These are phyloP conservation scores for Picea mariana DNA, from an alignment of 83 land plant species.

Conservation along the genomic window DNA sequence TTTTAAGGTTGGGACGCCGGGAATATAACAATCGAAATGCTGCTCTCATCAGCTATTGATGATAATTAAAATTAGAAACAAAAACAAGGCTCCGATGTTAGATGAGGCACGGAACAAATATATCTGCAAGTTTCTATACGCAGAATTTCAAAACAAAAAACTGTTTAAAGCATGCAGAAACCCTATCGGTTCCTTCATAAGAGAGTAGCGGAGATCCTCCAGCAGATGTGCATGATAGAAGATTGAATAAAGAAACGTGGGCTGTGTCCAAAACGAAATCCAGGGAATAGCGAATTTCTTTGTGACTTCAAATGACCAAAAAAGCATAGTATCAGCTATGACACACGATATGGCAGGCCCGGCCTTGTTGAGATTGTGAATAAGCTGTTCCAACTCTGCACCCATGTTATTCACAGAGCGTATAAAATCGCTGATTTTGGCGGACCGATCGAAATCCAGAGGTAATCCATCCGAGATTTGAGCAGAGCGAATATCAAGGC, in stretches of 20 bases:
- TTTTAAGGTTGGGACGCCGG: constrained; percentile 36
- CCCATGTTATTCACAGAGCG: constrained; percentile 22
- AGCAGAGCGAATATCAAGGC: constrained; percentile 39
- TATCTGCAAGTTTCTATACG: background rate
- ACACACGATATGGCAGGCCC: constrained; percentile 20
- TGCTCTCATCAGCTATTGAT: too few species aligned
- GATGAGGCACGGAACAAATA: background rate
- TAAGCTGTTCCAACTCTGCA: constrained; percentile 29
- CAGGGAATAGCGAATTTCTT: constrained; percentile 24
- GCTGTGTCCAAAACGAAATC: constrained; percentile 43
- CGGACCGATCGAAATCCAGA: constrained; percentile 26
- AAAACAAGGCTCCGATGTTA: too few species aligned
- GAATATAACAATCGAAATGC: constrained; percentile 21
- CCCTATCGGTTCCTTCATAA: constrained; percentile 8
- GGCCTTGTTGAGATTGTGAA: background rate
- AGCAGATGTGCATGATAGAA: constrained; percentile 32
- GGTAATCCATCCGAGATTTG: constrained; percentile 45
- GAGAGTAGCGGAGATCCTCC: constrained; percentile 29
- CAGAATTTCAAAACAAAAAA: background rate
- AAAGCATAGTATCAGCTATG: constrained; percentile 34
- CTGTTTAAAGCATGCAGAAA: too few species aligned
- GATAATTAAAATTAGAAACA: too few species aligned
- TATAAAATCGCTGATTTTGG: constrained; percentile 33
- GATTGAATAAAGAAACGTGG: constrained; percentile 25
- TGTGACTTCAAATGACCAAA: constrained; percentile 31